phyloP scores from a whole-genome alignment of 345 rosid species.

The Mercurialis annua region DNA sequence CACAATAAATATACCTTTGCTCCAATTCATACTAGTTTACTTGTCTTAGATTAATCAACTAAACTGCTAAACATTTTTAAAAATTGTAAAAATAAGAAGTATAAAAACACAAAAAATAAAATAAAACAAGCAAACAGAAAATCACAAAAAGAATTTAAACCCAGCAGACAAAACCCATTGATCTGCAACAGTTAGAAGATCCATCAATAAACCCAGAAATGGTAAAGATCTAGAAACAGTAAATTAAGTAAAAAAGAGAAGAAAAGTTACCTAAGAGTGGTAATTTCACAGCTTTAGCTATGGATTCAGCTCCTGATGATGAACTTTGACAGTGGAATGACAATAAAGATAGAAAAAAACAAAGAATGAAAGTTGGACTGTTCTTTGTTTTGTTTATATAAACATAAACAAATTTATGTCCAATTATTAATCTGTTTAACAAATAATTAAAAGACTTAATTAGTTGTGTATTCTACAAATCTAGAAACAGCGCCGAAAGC shows the following conservation, averaged over 20 bases:
- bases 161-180: slow-evolving; percentile 15
- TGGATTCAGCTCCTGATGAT: slow-evolving; percentile 19
- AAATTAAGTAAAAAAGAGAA: not conserved
- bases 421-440: too few relatives aligned
- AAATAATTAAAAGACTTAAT: too few relatives aligned
- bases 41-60: slow-evolving; percentile 1
- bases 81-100: not conserved
- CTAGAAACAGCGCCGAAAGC: slow-evolving; percentile 44
- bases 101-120: not conserved
- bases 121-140: not conserved
- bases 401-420: too few relatives aligned
- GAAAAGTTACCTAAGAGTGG: slow-evolving; percentile 20
- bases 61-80: not conserved
- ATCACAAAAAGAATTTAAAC: slow-evolving; percentile 1
- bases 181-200: slow-evolving; percentile 29
- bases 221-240: slow-evolving; percentile 25
- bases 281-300: not conserved
- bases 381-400: slow-evolving; percentile 1
- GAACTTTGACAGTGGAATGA: too few relatives aligned
- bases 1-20: slow-evolving; percentile 15
- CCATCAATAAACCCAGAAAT: slow-evolving; percentile 14
- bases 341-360: slow-evolving; percentile 4
- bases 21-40: slow-evolving; percentile 4
- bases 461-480: too few relatives aligned
- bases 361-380: slow-evolving; percentile 2